Percentiles rank a stretch among this genome's conserved stretches.
phyloP scores from a whole-genome alignment of 352 stramenopile species.

The Phytophthora pluvialis region DNA sequence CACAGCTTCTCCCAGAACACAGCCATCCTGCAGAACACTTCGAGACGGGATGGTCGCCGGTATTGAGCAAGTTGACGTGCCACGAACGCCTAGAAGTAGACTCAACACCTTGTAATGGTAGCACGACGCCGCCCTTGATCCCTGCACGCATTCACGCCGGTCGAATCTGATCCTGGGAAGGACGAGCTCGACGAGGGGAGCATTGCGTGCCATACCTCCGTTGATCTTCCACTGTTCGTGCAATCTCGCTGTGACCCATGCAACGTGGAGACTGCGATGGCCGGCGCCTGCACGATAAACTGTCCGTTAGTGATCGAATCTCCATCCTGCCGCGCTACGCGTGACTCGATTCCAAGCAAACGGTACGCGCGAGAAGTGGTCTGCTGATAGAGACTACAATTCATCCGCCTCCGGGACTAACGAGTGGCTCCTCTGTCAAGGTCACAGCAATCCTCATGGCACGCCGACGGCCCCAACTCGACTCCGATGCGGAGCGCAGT shows the following conservation, averaged over 20 bases:
- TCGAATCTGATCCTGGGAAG: conserved; percentile 22
- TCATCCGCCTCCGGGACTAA: conserved; percentile 1
- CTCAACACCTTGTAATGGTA: conserved; percentile 24
- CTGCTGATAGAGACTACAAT: conserved; percentile 9
- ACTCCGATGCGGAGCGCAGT: conserved; percentile 29
- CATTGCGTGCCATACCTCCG: neutral
- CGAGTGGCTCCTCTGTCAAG: neutral
- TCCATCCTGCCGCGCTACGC: conserved; percentile 1
- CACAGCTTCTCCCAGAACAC: conserved; percentile 83
- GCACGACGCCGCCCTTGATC: neutral
- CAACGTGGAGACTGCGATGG: conserved; percentile 18
- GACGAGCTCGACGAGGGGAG: conserved; percentile 8
- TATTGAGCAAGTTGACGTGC: conserved; percentile 51
- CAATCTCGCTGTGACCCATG: conserved; percentile 9
- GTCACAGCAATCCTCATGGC: conserved; percentile 12
- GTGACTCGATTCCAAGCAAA: conserved; percentile 23
- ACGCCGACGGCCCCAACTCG: conserved; percentile 11
- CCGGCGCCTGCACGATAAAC: conserved; percentile 19
- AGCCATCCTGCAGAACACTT: conserved; percentile 79
- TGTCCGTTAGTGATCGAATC: conserved; percentile 34
- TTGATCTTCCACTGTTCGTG: conserved; percentile 29
- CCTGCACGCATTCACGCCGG: conserved; percentile 23
- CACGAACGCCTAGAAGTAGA: conserved; percentile 6
- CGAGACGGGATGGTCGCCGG: conserved; percentile 72
- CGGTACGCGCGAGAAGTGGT: conserved; percentile 31